phyloP scores from a whole-genome alignment of 371 early-diverging fungal genomes.

The Apophysomyces sp. region DNA sequence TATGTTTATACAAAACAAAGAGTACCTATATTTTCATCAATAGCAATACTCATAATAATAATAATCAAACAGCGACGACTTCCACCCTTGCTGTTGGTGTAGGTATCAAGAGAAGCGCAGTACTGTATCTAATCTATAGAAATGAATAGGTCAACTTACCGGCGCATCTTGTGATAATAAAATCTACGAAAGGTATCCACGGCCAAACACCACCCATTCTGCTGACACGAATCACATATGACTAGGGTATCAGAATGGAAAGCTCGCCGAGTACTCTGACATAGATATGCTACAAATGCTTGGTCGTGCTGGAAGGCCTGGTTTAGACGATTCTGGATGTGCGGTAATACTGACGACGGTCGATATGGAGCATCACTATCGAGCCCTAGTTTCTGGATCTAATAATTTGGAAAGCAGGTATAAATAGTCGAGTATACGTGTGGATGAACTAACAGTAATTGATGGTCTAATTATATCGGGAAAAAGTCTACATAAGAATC shows the following conservation, averaged over 20 bases:
- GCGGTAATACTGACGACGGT: slow-evolving; percentile 77
- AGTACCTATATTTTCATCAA: no score
- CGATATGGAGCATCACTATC: slow-evolving; percentile 54
- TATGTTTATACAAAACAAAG: slow-evolving; percentile 31
- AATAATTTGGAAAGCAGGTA: slow-evolving; percentile 69
- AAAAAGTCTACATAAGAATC: slow-evolving; percentile 61
- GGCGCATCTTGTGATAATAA: slow-evolving; percentile 87
- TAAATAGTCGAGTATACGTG: neutral
- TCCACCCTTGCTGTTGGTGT: slow-evolving; percentile 92
- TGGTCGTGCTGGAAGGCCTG: slow-evolving; percentile 92
- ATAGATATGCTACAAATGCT: slow-evolving; percentile 87
- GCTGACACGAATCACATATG: slow-evolving; percentile 35
- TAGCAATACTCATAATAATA: no score
- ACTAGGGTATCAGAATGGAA: slow-evolving; percentile 61
- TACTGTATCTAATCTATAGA: no score
- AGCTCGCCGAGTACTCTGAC: slow-evolving; percentile 63
- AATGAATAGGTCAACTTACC: slow-evolving; percentile 91
- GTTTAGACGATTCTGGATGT: slow-evolving; percentile 75
- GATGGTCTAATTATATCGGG: no score
- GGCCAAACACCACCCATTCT: neutral
- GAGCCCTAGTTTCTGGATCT: slow-evolving; percentile 54
- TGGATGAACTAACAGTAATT: neutral
- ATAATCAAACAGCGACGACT: slow-evolving; percentile 81
- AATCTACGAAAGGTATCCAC: slow-evolving; percentile 52
- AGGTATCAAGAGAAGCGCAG: slow-evolving; percentile 4